Base-by-base conservation (phyloP, 1,139 yeast species). In the Yamadazyma sp. region DNA sequence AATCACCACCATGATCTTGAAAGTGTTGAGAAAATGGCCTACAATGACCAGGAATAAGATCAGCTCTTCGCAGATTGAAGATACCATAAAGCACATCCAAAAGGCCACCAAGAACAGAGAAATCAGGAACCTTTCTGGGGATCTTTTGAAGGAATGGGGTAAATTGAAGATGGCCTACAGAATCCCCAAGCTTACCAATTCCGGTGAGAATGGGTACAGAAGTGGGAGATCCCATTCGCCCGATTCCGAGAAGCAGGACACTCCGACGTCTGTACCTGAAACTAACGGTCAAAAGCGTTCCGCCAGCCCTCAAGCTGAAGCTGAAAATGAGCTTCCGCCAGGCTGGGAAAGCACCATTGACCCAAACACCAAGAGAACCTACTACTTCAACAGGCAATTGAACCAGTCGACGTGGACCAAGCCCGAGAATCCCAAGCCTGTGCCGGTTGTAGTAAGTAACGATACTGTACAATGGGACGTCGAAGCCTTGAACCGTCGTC, bases 1-100 rank as follows among this genome's bases (percentile, higher is more conserved):
- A 0, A 54, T 78, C 34, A 67, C 73, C 6, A 52, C 60, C 6
- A 62, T 70, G 53, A 68, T 86, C 29, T 61, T 89, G 38, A 66
- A 68, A 33, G 75, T 89, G 26, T 67, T 92, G 46, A 58, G 69
- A 26, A 67, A 69, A 39, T 86, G 96, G 90, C 97, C 97, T 4
- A 73, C 77, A 36, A 73, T 89, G 33, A 86, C 96, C 1, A 77
- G 82, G 49, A 89, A 88, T 61, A 85, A 88, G 53, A 85, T 92
- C 43, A 75, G 81, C n/a, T 78, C 84, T 39, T 82, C 94, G 14
- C 82, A 81, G 51, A 81, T 92, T 39, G 96, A 87, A 52, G 72
- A 73, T 29, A 76, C 80, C 14, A 76, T 89, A 6, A 58, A 65
- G 35, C 71, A 68, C 3, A 57, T 88, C 22, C 57, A 66, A 18